A percentile compares a stretch with the other conserved stretches of the same genome.
Evolutionary conservation across 306 rosid genomes (phyloP).

Genomic region (Acacia acuminata): DNA sequence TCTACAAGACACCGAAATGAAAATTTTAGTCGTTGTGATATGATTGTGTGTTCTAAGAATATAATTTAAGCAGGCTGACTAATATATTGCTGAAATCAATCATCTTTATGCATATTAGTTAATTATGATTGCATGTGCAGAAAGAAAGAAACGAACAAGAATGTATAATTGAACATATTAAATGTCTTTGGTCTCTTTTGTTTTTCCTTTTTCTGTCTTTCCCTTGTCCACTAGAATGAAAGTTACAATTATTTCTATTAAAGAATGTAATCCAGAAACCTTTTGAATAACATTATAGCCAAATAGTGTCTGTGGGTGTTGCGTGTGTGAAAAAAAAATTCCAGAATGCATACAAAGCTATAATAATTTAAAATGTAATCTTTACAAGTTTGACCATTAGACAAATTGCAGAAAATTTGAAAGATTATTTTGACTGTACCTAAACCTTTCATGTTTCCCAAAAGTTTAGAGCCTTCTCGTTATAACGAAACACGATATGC

Average conservation of each 20-base stretch:
- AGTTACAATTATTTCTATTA: not conserved
- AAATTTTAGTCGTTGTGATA: not conserved
- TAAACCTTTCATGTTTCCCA: slow-evolving; percentile 21
- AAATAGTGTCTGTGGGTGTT: not conserved
- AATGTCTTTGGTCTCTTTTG: not conserved
- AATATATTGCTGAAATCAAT: not conserved
- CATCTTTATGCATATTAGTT: not conserved
- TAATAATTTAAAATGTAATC: slow-evolving; percentile 7
- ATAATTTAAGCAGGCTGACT: not conserved
- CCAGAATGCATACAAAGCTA: not conserved
- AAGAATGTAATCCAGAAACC: not conserved
- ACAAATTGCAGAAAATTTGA: slow-evolving; percentile 3
- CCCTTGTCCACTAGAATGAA: slow-evolving; percentile 8
- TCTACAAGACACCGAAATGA: not conserved
- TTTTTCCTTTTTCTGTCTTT: not conserved
- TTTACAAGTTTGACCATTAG: slow-evolving; percentile 33
- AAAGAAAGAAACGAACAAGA: not conserved
- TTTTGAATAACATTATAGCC: not conserved
- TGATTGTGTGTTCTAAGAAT: not conserved
- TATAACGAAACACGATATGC: not conserved
- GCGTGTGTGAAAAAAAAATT: too few species aligned
- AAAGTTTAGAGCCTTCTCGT: slow-evolving; percentile 23
- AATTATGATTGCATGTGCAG: not conserved
- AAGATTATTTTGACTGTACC: slow-evolving; percentile 33
- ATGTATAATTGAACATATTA: not conserved